Base-by-base conservation (phyloP, 1,139 yeast species). In the Yamadazyma atlantica region DNA sequence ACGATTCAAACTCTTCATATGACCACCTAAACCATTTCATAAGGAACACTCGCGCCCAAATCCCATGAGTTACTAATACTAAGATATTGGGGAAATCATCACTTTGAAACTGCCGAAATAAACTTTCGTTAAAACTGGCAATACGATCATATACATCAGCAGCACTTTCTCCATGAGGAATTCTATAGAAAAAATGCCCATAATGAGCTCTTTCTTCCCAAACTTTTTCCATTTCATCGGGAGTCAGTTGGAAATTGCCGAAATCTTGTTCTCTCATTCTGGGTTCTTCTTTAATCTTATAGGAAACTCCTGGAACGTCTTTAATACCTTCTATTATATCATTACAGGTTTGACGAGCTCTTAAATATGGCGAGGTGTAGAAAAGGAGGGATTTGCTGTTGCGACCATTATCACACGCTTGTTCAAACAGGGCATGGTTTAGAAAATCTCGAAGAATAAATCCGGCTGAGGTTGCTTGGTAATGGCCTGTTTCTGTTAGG, bases 11-110 rank as follows among this genome's bases (percentile, higher is more conserved):
- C 60, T 83, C 82, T 57, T 89, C 96, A 55, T 84, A 90, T 2
- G 85, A 75, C 96, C 97, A 89, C 39, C 95, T 68, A 57, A 81
- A 89, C 96, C 96, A 83, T 54, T 88, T 85, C 92, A 89, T 88
- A 33, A 89, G 60, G 53, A 89, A 89, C 11, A 88, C 96, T 32
- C 97, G 67, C 4, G 95, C 86, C 94, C 95, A 88, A 14, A 89
- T 86, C 7, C 97, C 97, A 58, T 89, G 97, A 2, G 96, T 84
- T 26, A 89, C 96, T 35, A 89, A 64, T 1, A 89, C 90, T 34
- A 88, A 70, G 13, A 88, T 82, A 35, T 75, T 71, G 9, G 94
- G 90, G 58, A 84, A 85, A 50, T 75, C 69, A 16, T 75, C 82
- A 36, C 69, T 68, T 41, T 77, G 78, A 54, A 89, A 89, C 55